These are phyloP conservation scores for Backusella psychrophila DNA, from an alignment of 192 early-diverging fungal genomes.

Conservation along the genomic window DNA sequence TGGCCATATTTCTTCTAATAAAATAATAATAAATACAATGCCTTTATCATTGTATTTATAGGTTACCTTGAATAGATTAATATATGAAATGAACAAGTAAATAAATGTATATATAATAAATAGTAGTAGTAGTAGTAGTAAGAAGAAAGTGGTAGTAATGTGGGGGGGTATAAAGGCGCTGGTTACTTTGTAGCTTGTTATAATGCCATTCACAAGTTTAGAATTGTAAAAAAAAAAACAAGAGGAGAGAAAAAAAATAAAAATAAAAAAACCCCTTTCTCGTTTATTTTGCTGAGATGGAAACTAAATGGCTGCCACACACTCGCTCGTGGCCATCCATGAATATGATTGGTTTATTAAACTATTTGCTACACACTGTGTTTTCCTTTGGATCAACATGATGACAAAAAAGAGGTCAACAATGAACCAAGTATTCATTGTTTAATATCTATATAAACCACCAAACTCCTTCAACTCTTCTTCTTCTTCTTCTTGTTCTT, in stretches of 20 bases:
- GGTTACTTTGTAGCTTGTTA: not conserved
- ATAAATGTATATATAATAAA: not conserved
- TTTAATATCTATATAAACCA: not conserved
- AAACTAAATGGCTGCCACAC: not conserved
- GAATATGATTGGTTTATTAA: not conserved
- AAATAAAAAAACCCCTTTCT: not conserved
- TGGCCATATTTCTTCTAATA: not conserved
- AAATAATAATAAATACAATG: not conserved
- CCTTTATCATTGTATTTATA: not conserved
- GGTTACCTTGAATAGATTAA: not conserved
- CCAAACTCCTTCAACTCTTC: not conserved
- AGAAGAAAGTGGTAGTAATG: not conserved
- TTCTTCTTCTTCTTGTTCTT: not conserved
- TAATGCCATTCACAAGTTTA: not conserved
- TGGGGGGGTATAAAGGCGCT: not conserved
- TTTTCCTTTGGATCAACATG: not conserved
- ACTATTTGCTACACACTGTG: not conserved
- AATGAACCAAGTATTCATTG: not conserved
- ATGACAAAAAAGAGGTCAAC: not conserved
- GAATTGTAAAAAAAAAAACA: not conserved
- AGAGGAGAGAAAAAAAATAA: not conserved
- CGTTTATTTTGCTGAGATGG: not conserved
- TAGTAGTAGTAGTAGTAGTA: not conserved
- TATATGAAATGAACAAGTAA: not conserved
- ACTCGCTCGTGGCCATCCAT: not conserved